Base-by-base conservation (phyloP, 148 eudicot species). In the Nyssa sinensis region DNA sequence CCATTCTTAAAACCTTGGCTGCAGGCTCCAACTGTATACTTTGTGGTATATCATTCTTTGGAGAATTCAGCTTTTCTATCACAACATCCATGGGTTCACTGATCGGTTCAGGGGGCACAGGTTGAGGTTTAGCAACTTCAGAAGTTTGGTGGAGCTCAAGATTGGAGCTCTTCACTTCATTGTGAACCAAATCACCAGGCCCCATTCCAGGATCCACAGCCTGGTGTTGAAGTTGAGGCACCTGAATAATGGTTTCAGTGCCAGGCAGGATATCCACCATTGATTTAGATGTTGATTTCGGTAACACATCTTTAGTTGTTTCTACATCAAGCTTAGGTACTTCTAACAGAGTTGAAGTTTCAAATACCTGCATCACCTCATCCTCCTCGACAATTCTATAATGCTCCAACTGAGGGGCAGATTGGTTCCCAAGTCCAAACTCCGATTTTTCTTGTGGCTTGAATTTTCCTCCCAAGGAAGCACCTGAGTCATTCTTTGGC, bases 291-390 rank as follows among this genome's bases (percentile, higher is more conserved):
- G 58, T 25, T n/a, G 49, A 9, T 23, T n/a, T 51, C 1, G 5
- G 51, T 35, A 34, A 23, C 49, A 24, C 31, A 16, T 57, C 64
- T 57, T 51, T 69, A 3, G 35, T 69, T 31, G 27, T 19, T 7
- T 72, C 69, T 28, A n/a, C 4, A 19, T 37, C 64, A 34, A n/a
- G 16, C 53, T 57, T 34, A 21, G 32, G 74, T 27, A 13, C n/a
- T 49, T 47, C 71, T 6, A 28, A 31, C 24, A 25, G 62, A 59
- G 30, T 34, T 13, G 74, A 66, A 51, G 39, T 63, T 53, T 64
- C 69, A 74, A 49, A 25, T 7, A 47, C 77, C 34, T 64, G 62
- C 77, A 74, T 64, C 27, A 74, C 7, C 62, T 74, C 70, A 49
- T 76, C 67, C 74, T 76, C 74, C 70, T 69, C 32, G 19, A 72